A percentile compares a stretch with the other conserved stretches of the same genome.
Evolutionary conservation across 139 green algal species (phyloP).

Genomic region (Picochlorum sp.): DNA sequence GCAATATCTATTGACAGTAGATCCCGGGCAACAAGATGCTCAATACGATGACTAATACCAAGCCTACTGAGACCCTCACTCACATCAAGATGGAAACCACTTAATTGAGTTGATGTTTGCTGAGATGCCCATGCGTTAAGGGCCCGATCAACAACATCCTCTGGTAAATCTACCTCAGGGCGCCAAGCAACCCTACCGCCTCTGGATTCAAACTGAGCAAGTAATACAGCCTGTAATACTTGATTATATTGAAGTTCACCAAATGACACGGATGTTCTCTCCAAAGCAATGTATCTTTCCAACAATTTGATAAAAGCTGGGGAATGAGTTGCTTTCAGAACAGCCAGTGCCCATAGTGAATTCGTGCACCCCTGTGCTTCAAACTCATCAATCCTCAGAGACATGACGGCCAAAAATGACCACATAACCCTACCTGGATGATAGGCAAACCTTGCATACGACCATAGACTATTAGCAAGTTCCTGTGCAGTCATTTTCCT

Average conservation of each 20-base stretch:
- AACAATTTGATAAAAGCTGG: slow-evolving; percentile 29
- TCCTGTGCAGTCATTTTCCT: slow-evolving; percentile 26
- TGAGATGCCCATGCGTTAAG: slow-evolving; percentile 17
- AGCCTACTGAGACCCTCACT: slow-evolving; percentile 23
- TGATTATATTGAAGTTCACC: slow-evolving; percentile 32
- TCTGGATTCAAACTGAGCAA: slow-evolving; percentile 12
- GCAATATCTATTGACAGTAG: slow-evolving; percentile 43
- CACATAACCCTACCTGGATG: slow-evolving; percentile 36
- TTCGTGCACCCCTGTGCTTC: slow-evolving; percentile 28
- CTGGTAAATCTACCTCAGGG: slow-evolving; percentile 24
- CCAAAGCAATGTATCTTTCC: slow-evolving; percentile 20
- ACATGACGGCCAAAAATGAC: slow-evolving; percentile 14
- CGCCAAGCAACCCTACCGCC: slow-evolving; percentile 14
- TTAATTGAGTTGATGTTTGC: slow-evolving; percentile 24
- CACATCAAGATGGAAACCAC: slow-evolving; percentile 38
- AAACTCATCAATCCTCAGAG: slow-evolving; percentile 13
- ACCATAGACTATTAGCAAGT: slow-evolving; percentile 31
- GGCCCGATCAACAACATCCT: slow-evolving; percentile 24
- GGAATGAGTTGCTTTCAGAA: slow-evolving; percentile 27
- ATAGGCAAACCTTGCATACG: slow-evolving; percentile 26
- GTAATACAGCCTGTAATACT: slow-evolving; percentile 22
- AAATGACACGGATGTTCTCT: not conserved
- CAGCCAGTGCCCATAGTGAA: slow-evolving; percentile 35
- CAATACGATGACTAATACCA: slow-evolving; percentile 32
- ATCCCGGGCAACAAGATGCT: slow-evolving; percentile 30